Evolutionary conservation across 331 rosid genomes (phyloP).

Genomic region (Malus hybrid): DNA sequence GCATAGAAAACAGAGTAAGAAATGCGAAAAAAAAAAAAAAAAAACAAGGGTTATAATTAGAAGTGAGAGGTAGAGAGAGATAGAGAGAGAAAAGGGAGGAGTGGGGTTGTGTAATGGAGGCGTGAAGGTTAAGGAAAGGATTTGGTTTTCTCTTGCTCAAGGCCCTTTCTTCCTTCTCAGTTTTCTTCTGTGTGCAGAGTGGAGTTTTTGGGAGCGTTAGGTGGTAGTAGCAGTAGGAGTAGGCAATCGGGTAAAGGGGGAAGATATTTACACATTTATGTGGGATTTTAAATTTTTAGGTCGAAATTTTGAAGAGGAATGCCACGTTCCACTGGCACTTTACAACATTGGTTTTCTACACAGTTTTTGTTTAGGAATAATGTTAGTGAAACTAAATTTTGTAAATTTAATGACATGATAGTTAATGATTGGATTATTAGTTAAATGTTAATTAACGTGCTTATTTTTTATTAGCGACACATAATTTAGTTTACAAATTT

Average conservation of each 20-base stretch:
- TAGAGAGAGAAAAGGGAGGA: neutral
- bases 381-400: rapidly evolving
- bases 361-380: too few relatives aligned
- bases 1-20: slow-evolving; percentile 16
- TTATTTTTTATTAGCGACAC: too few relatives aligned
- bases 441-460: too few relatives aligned
- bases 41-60: slow-evolving; percentile 1
- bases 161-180: slow-evolving; percentile 42
- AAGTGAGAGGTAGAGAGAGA: slow-evolving; percentile 7
- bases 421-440: too few relatives aligned
- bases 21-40: neutral
- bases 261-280: slow-evolving; percentile 13
- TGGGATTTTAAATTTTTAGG: neutral
- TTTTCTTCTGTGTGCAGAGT: slow-evolving; percentile 9
- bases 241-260: slow-evolving; percentile 2
- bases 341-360: neutral
- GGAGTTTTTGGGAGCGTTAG: neutral
- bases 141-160: slow-evolving; percentile 49
- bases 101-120: slow-evolving; percentile 29
- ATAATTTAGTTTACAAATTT: too few relatives aligned
- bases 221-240: neutral
- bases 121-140: slow-evolving; percentile 77
- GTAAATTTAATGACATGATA: too few relatives aligned
- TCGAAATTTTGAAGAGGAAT: neutral
- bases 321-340: neutral